Base-by-base conservation (phyloP, 1,284 basidiomycete genomes). In the Testicularia cyperi region DNA sequence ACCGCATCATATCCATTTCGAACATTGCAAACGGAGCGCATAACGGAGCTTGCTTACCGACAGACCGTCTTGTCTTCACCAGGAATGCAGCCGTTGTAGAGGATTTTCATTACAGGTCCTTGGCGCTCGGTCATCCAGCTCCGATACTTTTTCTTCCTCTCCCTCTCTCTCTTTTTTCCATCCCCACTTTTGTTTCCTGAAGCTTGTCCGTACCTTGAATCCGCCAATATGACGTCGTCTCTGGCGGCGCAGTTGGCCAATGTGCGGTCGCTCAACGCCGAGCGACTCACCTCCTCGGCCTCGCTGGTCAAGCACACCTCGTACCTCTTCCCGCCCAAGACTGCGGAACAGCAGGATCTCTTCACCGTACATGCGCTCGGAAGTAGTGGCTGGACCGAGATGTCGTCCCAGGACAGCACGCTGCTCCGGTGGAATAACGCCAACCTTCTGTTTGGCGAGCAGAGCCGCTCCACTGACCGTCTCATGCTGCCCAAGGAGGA, bases 361-460 rank as follows among this genome's bases (percentile, higher is more conserved):
- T 88, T 92, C 74, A 85, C 92, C 13, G 84, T 98, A 34, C 84
- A 88, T 69, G 85, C 88, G 0, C 83, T 98, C 13, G 92, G 83
- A 10, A 79, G 83, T 49, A 91, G 88, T 75, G 92, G 88, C 12
- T 82, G 91, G 58, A 81, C 82, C 12, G 82, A 82, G 55, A 88
- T 88, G 41, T 78, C 83, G 19, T 27, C 44, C 16, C 34, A 66
- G 19, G 63, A 74, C 51, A 49, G 48, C 2, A 35, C 42, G 8
- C 34, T 72, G 15, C 57, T 44, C 9, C 39, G 44, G 19, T 73
- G 69, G 68, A 35, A 38, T 2, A 68, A 39, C 54, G 88, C 90
- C 60, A 83, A 83, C 2, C 77, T 81, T 15, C 78, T 98, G n/a
- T 94, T 98, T 73, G 88, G 88, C 0, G 87, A 92, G 44, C 78